Evolutionary conservation across 805 yeast genomes (phyloP).

Genomic region (Barnettozyma californica): DNA sequence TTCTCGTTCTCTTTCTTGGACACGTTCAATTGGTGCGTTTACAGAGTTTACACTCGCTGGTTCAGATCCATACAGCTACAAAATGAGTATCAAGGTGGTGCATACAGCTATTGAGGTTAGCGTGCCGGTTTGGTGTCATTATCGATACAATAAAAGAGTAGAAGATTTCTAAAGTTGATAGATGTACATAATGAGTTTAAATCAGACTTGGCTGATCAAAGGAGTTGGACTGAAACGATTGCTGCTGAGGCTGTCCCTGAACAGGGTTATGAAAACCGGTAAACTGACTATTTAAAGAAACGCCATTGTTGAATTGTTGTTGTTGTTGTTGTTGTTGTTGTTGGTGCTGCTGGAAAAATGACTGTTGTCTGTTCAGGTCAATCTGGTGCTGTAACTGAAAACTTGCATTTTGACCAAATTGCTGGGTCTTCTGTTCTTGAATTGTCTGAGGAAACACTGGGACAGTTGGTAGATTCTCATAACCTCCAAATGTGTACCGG

Average conservation of each 20-base stretch:
- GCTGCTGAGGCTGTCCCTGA: neutral
- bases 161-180: neutral
- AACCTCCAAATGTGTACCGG: slow-evolving; percentile 66
- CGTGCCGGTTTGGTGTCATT: no score
- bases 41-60: no score
- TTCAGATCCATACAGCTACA: no score
- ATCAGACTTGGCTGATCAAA: slow-evolving; percentile 10
- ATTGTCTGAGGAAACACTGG: slow-evolving; percentile 69
- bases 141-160: no score
- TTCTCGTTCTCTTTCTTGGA: no score
- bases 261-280: neutral
- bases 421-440: slow-evolving; percentile 32
- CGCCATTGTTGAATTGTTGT: slow-evolving; percentile 3
- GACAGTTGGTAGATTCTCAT: slow-evolving; percentile 58
- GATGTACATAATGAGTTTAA: neutral
- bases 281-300: slow-evolving; percentile 9
- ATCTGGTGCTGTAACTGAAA: slow-evolving; percentile 28
- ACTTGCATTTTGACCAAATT: slow-evolving; percentile 35
- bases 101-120: no score
- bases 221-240: neutral
- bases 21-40: no score
- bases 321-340: slow-evolving; percentile 23
- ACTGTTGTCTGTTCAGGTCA: slow-evolving; percentile 20
- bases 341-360: slow-evolving; percentile 15
- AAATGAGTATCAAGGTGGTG: no score